Evolutionary conservation across 1,284 basidiomycete genomes (phyloP).

Genomic region (Melampsora americana): DNA sequence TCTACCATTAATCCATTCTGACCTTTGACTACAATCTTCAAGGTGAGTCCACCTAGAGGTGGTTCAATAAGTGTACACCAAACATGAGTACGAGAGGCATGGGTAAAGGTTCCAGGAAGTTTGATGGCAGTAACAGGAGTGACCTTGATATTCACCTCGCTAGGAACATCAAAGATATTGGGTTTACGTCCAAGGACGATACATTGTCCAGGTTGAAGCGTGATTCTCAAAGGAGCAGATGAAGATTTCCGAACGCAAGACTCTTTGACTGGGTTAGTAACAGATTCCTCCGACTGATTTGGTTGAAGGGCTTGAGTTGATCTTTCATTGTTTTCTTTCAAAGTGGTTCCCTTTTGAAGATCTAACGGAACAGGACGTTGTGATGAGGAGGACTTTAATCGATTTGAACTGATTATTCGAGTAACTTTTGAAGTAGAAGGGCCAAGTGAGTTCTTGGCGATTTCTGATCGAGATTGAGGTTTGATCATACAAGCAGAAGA

Average conservation of each 20-base stretch:
- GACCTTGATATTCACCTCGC: background rate
- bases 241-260: background rate
- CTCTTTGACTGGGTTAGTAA: too few species aligned
- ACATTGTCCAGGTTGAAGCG: constrained; percentile 35
- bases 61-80: constrained; percentile 40
- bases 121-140: constrained; percentile 29
- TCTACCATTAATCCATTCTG: constrained; percentile 43
- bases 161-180: constrained; percentile 23
- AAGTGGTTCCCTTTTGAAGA: background rate
- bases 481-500: constrained; percentile 21
- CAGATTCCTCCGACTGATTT: too few species aligned
- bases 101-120: constrained; percentile 41
- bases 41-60: constrained; percentile 33
- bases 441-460: background rate
- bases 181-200: constrained; percentile 41
- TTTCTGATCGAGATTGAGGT: background rate
- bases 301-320: too few species aligned
- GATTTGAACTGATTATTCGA: background rate
- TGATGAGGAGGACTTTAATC: too few species aligned
- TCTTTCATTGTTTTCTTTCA: background rate
- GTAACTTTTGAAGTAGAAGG: background rate
- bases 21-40: constrained; percentile 40
- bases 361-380: background rate
- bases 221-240: constrained; percentile 21
- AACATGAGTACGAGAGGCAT: constrained; percentile 43